phyloP scores from a whole-genome alignment of 148 eudicot genomes.

The Agrostemma githago region DNA sequence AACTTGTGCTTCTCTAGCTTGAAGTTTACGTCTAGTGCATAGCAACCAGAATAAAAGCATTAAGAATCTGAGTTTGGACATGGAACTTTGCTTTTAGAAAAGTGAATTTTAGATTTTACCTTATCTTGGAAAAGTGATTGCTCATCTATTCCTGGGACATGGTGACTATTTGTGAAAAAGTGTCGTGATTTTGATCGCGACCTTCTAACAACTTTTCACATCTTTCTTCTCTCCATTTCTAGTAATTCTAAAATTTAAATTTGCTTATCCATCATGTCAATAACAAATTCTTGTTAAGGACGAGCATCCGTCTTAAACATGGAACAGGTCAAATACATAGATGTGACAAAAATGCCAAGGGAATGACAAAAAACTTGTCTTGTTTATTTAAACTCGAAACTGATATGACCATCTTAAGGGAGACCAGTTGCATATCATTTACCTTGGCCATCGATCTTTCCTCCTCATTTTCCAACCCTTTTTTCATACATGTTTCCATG shows the following conservation, averaged over 20 bases:
- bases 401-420: no score
- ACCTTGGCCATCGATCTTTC: neutral
- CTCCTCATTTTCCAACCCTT: neutral
- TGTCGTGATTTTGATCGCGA: neutral
- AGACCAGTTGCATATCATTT: neutral
- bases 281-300: no score
- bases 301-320: no score
- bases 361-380: neutral
- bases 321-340: no score
- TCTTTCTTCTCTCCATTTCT: neutral
- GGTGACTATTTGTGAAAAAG: no score
- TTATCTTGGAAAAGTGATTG: neutral
- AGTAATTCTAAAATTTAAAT: neutral
- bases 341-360: no score
- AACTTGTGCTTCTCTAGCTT: neutral
- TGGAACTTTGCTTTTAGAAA: neutral
- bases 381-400: no score
- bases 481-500: neutral
- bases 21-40: neutral
- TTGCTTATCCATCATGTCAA: neutral
- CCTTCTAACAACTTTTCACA: neutral
- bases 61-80: neutral
- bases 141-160: neutral
- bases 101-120: neutral
- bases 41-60: neutral